A percentile compares a stretch with the other conserved stretches of the same genome.
These are phyloP conservation scores for Leccinum rimulosum DNA, from an alignment of 768 basidiomycete species.

Conservation along the genomic window DNA sequence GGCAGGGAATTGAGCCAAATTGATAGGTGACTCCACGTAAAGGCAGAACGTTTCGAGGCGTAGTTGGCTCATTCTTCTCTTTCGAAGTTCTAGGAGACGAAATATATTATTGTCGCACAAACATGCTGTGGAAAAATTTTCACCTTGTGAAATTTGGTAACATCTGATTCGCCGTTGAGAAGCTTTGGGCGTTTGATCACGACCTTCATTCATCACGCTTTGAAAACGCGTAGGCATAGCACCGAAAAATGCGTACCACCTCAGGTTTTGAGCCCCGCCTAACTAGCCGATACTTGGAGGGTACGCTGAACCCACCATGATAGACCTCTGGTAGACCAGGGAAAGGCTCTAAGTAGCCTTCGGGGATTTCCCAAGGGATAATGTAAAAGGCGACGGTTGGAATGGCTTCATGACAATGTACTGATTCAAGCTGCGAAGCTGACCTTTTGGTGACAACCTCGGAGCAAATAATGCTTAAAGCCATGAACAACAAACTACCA, in stretches of 20 bases:
- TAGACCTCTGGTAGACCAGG: constrained; percentile 8
- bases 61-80: constrained; percentile 7
- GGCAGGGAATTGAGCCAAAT: constrained; percentile 6
- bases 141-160: constrained; percentile 9
- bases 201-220: constrained; percentile 2
- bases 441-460: no score
- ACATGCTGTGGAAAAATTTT: neutral
- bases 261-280: constrained; percentile 4
- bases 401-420: no score
- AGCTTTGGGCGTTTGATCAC: constrained; percentile 11
- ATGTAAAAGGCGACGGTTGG: neutral
- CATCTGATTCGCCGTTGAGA: neutral
- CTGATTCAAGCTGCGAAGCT: no score
- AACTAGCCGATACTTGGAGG: constrained; percentile 4
- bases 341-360: constrained; percentile 5
- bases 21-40: constrained; percentile 12
- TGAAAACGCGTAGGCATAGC: neutral
- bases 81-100: constrained; percentile 8
- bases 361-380: neutral
- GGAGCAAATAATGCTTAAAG: no score
- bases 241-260: constrained; percentile 5
- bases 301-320: constrained; percentile 10
- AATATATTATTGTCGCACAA: neutral
- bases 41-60: constrained; percentile 11
- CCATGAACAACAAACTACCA: no score